A percentile compares a stretch with the other conserved stretches of the same genome.
These are phyloP conservation scores for Allomyces arbusculus DNA, from an alignment of 192 early-diverging fungal genomes.

Conservation along the genomic window DNA sequence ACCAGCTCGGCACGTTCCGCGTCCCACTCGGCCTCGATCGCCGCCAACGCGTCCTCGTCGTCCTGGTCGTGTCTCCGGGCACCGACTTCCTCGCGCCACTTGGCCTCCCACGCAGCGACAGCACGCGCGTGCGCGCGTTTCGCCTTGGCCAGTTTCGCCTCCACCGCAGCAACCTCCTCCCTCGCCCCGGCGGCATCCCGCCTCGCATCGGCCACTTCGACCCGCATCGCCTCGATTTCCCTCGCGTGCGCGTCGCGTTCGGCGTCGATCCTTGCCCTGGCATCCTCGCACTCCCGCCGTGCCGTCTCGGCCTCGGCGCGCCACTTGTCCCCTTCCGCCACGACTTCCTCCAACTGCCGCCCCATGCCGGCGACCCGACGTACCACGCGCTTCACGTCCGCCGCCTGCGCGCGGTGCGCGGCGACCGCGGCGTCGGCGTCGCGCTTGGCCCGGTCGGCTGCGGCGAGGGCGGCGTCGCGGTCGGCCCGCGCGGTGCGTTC, in stretches of 20 bases:
- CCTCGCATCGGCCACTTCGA: slow-evolving; percentile 14
- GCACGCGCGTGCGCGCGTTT: too few relatives aligned
- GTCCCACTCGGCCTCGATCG: too few relatives aligned
- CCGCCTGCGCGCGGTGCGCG: slow-evolving; percentile 6
- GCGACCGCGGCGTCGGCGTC: slow-evolving; percentile 1
- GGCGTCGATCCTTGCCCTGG: neutral
- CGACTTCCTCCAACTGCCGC: slow-evolving; percentile 4
- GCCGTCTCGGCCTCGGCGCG: slow-evolving; percentile 2
- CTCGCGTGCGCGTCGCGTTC: neutral
- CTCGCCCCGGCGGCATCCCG: neutral
- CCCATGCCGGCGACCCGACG: neutral
- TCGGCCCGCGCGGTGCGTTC: neutral
- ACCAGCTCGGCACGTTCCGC: too few relatives aligned
- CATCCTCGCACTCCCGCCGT: neutral
- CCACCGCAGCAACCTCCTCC: neutral
- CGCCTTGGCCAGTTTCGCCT: too few relatives aligned
- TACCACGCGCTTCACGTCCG: slow-evolving; percentile 4
- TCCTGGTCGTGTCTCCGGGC: too few relatives aligned
- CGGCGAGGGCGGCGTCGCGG: neutral
- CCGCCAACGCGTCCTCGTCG: too few relatives aligned
- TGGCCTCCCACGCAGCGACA: too few relatives aligned
- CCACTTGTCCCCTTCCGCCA: neutral
- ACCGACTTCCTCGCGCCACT: too few relatives aligned
- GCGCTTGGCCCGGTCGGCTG: neutral
- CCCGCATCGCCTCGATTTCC: neutral